Evolutionary conservation across 257 asterid genomes (phyloP), one percentile per base, ranked within the genome.

Genomic region (Ballota nigra): DNA sequence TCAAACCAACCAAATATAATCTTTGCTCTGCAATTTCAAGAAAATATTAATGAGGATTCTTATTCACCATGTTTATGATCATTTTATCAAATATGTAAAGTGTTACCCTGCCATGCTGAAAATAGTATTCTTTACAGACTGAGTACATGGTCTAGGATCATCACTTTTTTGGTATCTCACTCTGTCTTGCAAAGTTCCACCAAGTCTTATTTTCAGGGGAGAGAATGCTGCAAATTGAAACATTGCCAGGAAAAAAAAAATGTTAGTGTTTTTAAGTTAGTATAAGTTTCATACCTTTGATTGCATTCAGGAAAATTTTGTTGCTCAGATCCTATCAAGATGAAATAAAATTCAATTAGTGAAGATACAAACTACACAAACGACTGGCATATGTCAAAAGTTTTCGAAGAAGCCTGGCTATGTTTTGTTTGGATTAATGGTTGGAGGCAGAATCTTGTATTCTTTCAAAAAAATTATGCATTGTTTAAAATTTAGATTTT

Each of bases 101-200:
- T 3, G 47, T 74, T 86, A 92, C 97, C 96, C 96, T 28, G 97
- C 73, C 45, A 4, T 51, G 49, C 68, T 74, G 85, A 93, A 91
- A 86, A 93, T 83, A 6, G 49, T 63, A 65, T 72, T 82, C 68
- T 0, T 72, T n/a, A 73, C 70, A 66, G 86, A 91, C 29, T 81
- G 75, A 57, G 57, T 60, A 74, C 96, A 91, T 28, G 92, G 81
- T 73, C 18, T 59, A 1, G 62, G 28, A 70, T 86, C 78, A 56
- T 67, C 83, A 53, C 15, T 20, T 11, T 70, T 77, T 83, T 90
- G 87, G 83, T 93, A 93, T 65, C 84, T 66, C 36, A 89, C 73
- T 79, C 77, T 87, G 77, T 91, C 96, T 85, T 91, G 94, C 79
- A 91, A 79, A 16, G 98, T 89, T 59, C 98, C 98, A 56, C 98